Conservation (phyloP, 148 eudicot species). For the Vaccinium myrtillus region DNA sequence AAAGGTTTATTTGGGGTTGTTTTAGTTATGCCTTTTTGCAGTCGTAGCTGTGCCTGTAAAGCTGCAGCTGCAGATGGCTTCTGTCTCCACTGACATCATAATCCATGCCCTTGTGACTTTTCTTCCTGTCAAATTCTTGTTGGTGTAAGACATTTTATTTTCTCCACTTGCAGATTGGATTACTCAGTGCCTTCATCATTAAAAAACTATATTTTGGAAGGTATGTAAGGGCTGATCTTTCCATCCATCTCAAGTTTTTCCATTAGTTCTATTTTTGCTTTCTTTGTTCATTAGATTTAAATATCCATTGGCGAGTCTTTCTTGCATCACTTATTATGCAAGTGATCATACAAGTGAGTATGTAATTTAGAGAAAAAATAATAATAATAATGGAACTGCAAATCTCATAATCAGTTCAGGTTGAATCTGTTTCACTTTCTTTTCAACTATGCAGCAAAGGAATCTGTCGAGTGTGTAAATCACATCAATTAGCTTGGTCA, state of each 20-base stretch:
- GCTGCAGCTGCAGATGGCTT: background rate
- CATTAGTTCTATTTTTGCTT: background rate
- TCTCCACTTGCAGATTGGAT: slow-evolving; percentile 42
- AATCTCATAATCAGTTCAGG: background rate
- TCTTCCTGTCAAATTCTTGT: background rate
- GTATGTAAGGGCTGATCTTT: slow-evolving; percentile 24
- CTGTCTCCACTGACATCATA: background rate
- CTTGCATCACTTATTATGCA: background rate
- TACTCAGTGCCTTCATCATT: slow-evolving; percentile 50
- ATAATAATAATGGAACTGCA: background rate
- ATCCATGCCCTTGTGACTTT: background rate
- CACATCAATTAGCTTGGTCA: background rate
- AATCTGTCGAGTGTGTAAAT: background rate
- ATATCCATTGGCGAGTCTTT: background rate
- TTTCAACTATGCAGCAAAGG: background rate
- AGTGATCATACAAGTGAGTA: too few relatives aligned
- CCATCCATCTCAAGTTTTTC: background rate
- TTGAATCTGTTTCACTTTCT: background rate
- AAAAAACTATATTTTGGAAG: slow-evolving; percentile 48
- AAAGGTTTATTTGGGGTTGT: background rate
- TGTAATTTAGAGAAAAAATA: background rate
- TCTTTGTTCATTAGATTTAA: background rate
- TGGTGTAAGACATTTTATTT: background rate
- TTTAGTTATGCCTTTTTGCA: background rate
- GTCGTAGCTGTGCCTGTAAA: background rate